Base-by-base conservation (phyloP, 2,329 filamentous ascomycete genomes). In the Colletotrichum theobromicola region DNA sequence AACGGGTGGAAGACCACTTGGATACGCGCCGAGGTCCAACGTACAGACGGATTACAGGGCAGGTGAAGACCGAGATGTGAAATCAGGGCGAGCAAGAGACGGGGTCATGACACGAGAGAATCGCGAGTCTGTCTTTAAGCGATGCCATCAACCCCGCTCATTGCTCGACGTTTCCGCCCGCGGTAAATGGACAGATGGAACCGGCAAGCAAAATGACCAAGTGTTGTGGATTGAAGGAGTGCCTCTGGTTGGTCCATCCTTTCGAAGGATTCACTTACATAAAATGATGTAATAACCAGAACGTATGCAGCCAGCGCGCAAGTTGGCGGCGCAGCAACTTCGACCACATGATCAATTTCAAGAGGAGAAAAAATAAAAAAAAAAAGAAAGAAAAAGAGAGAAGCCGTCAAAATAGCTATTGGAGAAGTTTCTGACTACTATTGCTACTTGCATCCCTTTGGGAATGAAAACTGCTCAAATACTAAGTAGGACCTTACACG, bases 221-320 rank as follows among this genome's bases (percentile, higher is more conserved):
- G 32, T n/a, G 10, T 35, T 34, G 46, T 50, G 58, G 65, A 21
- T 16, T 70, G 24, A 24, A 53, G 30, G 21, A 18, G 24, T 30
- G 28, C 16, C 34, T n/a, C 34, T 58, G 63, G 30, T 61, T 55
- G 42, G 53, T 46, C 8, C 26, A n/a, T 21, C 28, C 24, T 34
- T 34, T 37, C 5, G 28, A 28, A 64, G 34, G 32, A 28, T 57
- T 26, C 15, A 37, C 32, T 55, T 53, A 61, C 67, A 70, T 60
- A 37, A 65, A 50, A 37, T 74, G 60, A 74, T 70, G 71, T 65
- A 65, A 74, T 53, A 42, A 72, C 18, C 16, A 68, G 32, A 26
- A 37, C 7, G 50, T 26, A 13, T n/a, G 37, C 37, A 24, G 32
- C 9, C n/a, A 60, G 46, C 9, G 58, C 50, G 32, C 21, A 61